Evolutionary conservation across 164 flowering plant species (phyloP).

Genomic region (Warburgia ugandensis): DNA sequence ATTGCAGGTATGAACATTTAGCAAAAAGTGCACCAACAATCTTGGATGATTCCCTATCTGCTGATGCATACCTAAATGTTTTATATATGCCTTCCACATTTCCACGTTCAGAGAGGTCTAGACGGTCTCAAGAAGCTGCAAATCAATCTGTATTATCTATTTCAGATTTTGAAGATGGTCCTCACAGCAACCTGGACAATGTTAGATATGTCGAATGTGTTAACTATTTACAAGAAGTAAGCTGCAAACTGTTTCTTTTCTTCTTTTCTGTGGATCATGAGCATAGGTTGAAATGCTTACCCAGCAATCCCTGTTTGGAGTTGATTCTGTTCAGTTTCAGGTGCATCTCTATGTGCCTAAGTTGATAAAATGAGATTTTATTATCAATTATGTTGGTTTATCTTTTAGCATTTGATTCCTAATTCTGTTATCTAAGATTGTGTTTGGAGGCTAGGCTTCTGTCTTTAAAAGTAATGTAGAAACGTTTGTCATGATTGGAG

Average conservation of each 20-base stretch:
- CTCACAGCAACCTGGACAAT: slow-evolving; percentile 86
- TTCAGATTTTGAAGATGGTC: slow-evolving; percentile 70
- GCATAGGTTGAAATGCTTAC: neutral
- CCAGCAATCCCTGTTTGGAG: neutral
- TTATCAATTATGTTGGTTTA: no score
- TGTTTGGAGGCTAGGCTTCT: no score
- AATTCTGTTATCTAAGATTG: no score
- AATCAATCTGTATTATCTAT: slow-evolving; percentile 35
- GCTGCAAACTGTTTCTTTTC: slow-evolving; percentile 11
- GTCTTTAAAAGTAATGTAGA: no score
- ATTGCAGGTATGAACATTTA: slow-evolving; percentile 88
- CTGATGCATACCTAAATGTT: slow-evolving; percentile 96
- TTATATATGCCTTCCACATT: slow-evolving; percentile 93
- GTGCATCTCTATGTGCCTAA: neutral
- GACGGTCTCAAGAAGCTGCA: slow-evolving; percentile 51
- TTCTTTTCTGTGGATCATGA: no score
- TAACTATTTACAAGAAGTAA: slow-evolving; percentile 87
- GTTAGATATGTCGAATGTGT: slow-evolving; percentile 72
- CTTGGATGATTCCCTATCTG: slow-evolving; percentile 97
- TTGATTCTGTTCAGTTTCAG: neutral
- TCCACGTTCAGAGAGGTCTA: slow-evolving; percentile 96
- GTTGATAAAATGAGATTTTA: no score
- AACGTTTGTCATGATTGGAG: no score
- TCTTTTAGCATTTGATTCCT: no score
- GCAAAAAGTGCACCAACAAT: slow-evolving; percentile 97